Evolutionary conservation across 2,329 filamentous ascomycete genomes (phyloP).

Genomic region (Zymoseptoria pseudotritici): DNA sequence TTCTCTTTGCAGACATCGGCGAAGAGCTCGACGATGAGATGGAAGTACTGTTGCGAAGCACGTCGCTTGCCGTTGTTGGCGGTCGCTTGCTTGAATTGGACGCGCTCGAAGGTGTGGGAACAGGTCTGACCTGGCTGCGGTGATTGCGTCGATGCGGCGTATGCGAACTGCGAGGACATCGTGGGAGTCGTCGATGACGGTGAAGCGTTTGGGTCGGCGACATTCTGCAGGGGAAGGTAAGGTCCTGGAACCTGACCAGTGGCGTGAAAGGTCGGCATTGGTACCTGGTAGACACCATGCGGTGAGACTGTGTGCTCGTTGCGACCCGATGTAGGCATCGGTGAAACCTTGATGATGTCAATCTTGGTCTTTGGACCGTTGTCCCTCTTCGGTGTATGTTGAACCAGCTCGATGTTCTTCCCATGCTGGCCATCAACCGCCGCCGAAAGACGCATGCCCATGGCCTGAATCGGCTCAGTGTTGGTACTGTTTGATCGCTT

Average conservation of each 20-base stretch:
- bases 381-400: slow-evolving; percentile 87
- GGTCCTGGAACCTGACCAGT: slow-evolving; percentile 31
- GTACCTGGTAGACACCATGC: slow-evolving; percentile 26
- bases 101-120: slow-evolving; percentile 70
- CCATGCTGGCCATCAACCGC: slow-evolving; percentile 68
- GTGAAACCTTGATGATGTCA: slow-evolving; percentile 62
- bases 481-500: slow-evolving; percentile 37
- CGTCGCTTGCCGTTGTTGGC: slow-evolving; percentile 89
- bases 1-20: slow-evolving; percentile 53
- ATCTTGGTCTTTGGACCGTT: slow-evolving; percentile 71
- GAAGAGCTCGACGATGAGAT: slow-evolving; percentile 78
- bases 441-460: slow-evolving; percentile 78
- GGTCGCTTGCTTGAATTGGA: slow-evolving; percentile 90
- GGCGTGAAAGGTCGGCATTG: slow-evolving; percentile 34
- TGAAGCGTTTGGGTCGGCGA: slow-evolving; percentile 13
- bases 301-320: slow-evolving; percentile 32
- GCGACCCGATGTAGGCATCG: slow-evolving; percentile 49
- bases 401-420: slow-evolving; percentile 75
- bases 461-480: slow-evolving; percentile 56
- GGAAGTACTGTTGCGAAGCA: slow-evolving; percentile 87
- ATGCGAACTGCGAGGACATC: slow-evolving; percentile 14
- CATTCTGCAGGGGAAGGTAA: slow-evolving; percentile 36
- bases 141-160: slow-evolving; percentile 10
- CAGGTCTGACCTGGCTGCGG: slow-evolving; percentile 26
- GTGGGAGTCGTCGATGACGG: slow-evolving; percentile 8